Conservation (phyloP, 495 filamentous ascomycete species). For the Talaromyces wortmannii region DNA sequence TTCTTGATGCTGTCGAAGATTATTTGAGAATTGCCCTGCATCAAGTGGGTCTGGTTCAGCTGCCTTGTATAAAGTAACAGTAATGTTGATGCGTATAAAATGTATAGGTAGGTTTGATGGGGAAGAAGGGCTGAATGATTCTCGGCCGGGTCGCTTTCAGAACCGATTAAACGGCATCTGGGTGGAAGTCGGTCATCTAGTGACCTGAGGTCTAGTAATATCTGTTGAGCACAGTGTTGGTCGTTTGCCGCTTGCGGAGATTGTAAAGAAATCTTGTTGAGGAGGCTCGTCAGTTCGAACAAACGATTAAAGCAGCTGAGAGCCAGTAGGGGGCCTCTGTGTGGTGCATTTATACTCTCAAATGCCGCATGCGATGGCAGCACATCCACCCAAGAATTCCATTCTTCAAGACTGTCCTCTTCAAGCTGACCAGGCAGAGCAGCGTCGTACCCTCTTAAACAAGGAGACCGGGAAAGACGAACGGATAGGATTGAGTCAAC, state of each 20-base stretch:
- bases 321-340: constrained; percentile 46
- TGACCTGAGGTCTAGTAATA: constrained; percentile 30
- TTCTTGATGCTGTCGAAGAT: constrained; percentile 37
- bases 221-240: constrained; percentile 30
- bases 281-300: constrained; percentile 38
- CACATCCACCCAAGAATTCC: constrained; percentile 61
- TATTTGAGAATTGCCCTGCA: constrained; percentile 24
- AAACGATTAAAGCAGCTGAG: constrained; percentile 58
- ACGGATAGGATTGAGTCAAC: constrained; percentile 59
- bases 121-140: constrained; percentile 36
- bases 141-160: constrained; percentile 37
- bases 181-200: constrained; percentile 36
- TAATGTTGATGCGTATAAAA: constrained; percentile 39
- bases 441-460: constrained; percentile 44
- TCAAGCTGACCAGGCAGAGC: constrained; percentile 36
- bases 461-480: constrained; percentile 43
- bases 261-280: constrained; percentile 36
- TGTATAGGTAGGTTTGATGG: constrained; percentile 40
- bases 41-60: not conserved
- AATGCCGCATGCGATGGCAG: constrained; percentile 28
- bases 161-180: constrained; percentile 33
- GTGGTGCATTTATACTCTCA: constrained; percentile 28
- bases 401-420: constrained; percentile 65
- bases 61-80: constrained; percentile 37
- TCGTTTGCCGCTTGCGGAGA: constrained; percentile 21